Percentiles rank a stretch among this genome's conserved stretches.
phyloP scores from a whole-genome alignment of 2,329 filamentous ascomycete species.

The Aquanectria penicillioides region DNA sequence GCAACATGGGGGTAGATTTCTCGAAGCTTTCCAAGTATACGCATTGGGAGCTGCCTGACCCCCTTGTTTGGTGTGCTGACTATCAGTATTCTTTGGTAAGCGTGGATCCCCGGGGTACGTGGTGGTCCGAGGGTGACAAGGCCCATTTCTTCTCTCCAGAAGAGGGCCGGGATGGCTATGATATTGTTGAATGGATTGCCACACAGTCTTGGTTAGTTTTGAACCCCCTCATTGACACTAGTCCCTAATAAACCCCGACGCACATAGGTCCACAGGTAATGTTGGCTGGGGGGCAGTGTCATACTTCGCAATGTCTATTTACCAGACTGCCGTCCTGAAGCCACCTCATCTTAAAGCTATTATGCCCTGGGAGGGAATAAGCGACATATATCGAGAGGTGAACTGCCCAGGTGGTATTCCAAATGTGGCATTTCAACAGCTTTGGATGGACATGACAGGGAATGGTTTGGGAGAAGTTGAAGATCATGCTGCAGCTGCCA shows the following conservation, averaged over 20 bases:
- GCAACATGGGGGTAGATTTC: slow-evolving; percentile 2
- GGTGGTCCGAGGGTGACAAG: not conserved
- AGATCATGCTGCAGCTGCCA: slow-evolving; percentile 10
- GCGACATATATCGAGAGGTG: not conserved
- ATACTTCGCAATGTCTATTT: slow-evolving; percentile 1
- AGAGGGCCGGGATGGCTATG: slow-evolving; percentile 5
- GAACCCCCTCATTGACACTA: not conserved
- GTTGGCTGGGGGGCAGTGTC: not conserved
- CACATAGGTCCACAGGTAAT: not conserved
- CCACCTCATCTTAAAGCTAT: not conserved
- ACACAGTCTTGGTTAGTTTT: not conserved
- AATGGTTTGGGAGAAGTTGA: slow-evolving; percentile 8
- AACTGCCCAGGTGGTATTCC: slow-evolving; percentile 17
- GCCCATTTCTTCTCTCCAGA: not conserved
- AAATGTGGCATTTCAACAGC: slow-evolving; percentile 13
- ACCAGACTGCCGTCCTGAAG: slow-evolving; percentile 1
- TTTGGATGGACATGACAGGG: slow-evolving; percentile 24
- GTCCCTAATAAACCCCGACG: too few species aligned
- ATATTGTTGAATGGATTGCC: slow-evolving; percentile 7
- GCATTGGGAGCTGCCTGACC: not conserved
- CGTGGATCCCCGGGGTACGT: not conserved
- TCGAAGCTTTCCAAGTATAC: not conserved
- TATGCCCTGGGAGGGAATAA: not conserved
- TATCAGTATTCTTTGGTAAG: not conserved
- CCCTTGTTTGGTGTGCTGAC: not conserved